Base-by-base conservation (phyloP, 2,329 filamentous ascomycete genomes). In the Fusarium austroafricanum region DNA sequence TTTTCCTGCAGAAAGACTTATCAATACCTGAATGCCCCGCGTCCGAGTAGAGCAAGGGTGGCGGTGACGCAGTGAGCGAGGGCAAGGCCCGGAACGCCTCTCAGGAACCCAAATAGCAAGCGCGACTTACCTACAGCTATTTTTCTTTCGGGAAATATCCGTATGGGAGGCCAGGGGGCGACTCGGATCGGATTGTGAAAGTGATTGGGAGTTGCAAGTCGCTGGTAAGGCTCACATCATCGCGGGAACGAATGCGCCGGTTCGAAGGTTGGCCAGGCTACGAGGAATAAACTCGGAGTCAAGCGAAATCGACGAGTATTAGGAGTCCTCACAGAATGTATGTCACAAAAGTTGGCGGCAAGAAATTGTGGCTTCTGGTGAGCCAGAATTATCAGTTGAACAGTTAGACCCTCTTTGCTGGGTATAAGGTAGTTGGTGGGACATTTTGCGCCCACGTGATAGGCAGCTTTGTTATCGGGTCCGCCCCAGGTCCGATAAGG, bases 371-470 rank as follows among this genome's bases (percentile, higher is more conserved):
- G 71, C 68, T 71, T 73, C 55, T 70, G 54, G 67, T 73, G 67
- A 74, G 54, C 70, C 49, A 67, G 73, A 75, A 72, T 74, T 73
- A 67, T 68, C 49, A 73, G 66, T 57, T 70, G 65, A 73, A 61
- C 55, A 70, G 61, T 50, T 64, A 52, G 71, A 55, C 60, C 72
- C 71, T 73, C 60, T 70, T 62, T 61, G 62, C 57, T 63, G 54
- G 65, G 70, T 73, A n/a, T n/a, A n/a, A n/a, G n/a, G 68, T 61
- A 74, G 75, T 76, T 79, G 74, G 78, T 79, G 78, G 78, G 78
- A 79, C 75, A 77, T 72, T 76, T 75, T 78, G 75, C 75, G 73
- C 75, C 77, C 79, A 80, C 79, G 79, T 80, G 79, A 80, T 79
- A 78, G 76, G 75, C 61, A 68, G 64, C 47, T 60, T 56, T 37